phyloP scores from a whole-genome alignment of 176 grass and related monocot genomes.

The Rhynchospora tenuis region DNA sequence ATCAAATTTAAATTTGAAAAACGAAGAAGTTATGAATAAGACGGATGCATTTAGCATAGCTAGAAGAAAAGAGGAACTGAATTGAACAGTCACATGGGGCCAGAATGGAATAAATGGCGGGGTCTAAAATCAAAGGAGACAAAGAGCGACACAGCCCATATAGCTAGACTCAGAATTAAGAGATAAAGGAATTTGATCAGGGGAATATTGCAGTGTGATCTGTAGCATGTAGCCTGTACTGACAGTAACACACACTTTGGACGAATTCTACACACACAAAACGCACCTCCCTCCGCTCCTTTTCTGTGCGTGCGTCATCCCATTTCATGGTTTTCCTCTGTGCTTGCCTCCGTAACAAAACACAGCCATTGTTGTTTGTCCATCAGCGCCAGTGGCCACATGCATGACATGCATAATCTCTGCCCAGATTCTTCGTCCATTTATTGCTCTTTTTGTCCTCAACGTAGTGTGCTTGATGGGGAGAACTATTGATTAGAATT shows the following conservation, averaged over 20 bases:
- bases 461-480: not conserved
- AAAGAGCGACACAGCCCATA: not conserved
- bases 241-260: not conserved
- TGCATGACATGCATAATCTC: not conserved
- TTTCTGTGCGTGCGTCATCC: not conserved
- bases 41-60: not conserved
- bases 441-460: not conserved
- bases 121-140: slow-evolving; percentile 5
- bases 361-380: not conserved
- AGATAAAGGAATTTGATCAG: not conserved
- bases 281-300: not conserved
- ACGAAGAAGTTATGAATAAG: not conserved
- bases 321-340: not conserved
- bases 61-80: not conserved
- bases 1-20: not conserved
- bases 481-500: not conserved
- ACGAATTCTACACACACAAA: not conserved
- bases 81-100: not conserved
- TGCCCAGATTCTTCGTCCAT: not conserved
- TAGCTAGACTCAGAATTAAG: not conserved
- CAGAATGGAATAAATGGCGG: slow-evolving; percentile 6
- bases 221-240: not conserved
- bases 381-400: not conserved
- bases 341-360: not conserved
- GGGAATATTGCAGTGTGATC: slow-evolving; percentile 5